phyloP scores from a whole-genome alignment of 176 grass and related monocot species.

The Paspalum notatum region DNA sequence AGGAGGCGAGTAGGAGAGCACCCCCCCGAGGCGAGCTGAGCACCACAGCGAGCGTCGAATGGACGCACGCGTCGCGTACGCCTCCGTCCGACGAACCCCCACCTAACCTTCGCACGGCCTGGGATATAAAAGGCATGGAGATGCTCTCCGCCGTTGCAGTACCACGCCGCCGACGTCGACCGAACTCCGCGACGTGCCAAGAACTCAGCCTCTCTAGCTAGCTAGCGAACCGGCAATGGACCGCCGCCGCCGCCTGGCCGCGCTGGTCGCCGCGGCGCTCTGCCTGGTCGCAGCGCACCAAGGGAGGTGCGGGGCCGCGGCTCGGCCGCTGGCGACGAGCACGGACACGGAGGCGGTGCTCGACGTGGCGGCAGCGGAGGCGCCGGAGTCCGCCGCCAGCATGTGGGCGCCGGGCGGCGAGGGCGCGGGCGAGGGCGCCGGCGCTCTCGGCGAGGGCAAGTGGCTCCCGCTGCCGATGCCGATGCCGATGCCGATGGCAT shows the following conservation, averaged over 20 bases:
- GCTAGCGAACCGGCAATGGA: background rate
- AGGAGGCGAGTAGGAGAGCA: constrained; percentile 26
- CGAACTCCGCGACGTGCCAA: background rate
- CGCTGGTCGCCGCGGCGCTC: constrained; percentile 1
- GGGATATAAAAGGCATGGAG: background rate
- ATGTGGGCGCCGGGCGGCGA: background rate
- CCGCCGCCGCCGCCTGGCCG: background rate
- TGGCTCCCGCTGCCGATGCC: constrained; percentile 46
- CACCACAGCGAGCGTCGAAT: background rate
- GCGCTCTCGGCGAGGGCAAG: constrained; percentile 28
- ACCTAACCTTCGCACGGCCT: constrained; percentile 34
- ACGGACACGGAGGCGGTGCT: constrained; percentile 6
- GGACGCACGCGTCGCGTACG: background rate
- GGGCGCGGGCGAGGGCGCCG: background rate
- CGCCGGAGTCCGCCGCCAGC: background rate
- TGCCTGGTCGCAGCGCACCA: background rate
- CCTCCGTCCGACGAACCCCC: constrained; percentile 11
- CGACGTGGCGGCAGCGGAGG: constrained; percentile 16
- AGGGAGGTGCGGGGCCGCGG: constrained; percentile 1
- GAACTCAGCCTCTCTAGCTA: background rate
- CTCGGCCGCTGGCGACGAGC: background rate
- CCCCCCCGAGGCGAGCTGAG: background rate
- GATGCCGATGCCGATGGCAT: constrained; percentile 40
- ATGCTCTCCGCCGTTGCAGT: background rate
- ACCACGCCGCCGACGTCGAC: background rate